Conservation (phyloP, 805 yeast genomes). For the Starmera amethionina region DNA sequence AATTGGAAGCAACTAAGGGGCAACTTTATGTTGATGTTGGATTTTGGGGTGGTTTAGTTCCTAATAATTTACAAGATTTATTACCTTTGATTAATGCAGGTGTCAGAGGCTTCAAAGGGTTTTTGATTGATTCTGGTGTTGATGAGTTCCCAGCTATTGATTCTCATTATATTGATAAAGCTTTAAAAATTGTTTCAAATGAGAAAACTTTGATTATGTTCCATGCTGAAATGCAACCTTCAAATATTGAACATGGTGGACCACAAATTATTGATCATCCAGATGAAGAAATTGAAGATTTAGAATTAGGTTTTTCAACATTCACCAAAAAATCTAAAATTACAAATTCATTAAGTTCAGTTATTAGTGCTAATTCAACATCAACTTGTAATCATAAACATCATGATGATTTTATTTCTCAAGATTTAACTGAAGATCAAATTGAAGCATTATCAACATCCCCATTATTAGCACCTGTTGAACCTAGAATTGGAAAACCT, state of each 20-base stretch:
- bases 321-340: not conserved
- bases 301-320: constrained; percentile 10
- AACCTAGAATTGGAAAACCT: constrained; percentile 43
- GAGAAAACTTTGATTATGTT: constrained; percentile 72
- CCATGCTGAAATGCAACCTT: constrained; percentile 83
- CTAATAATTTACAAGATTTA: constrained; percentile 60
- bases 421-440: constrained; percentile 39
- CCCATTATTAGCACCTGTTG: constrained; percentile 47
- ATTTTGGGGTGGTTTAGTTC: constrained; percentile 94
- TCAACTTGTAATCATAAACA: not conserved
- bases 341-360: not conserved
- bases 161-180: constrained; percentile 52
- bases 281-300: constrained; percentile 11
- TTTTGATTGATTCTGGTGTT: constrained; percentile 90
- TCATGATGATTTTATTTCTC: not conserved
- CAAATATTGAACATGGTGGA: constrained; percentile 21
- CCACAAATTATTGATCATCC: constrained; percentile 8
- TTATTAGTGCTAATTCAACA: no score
- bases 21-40: constrained; percentile 91
- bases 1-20: constrained; percentile 67
- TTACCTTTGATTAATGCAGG: constrained; percentile 75
- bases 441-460: constrained; percentile 44
- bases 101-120: constrained; percentile 90
- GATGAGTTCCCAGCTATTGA: constrained; percentile 86
- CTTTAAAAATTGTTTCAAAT: constrained; percentile 54